Evolutionary conservation across 495 filamentous ascomycete genomes (phyloP).

Genomic region (Tirmania nivea): DNA sequence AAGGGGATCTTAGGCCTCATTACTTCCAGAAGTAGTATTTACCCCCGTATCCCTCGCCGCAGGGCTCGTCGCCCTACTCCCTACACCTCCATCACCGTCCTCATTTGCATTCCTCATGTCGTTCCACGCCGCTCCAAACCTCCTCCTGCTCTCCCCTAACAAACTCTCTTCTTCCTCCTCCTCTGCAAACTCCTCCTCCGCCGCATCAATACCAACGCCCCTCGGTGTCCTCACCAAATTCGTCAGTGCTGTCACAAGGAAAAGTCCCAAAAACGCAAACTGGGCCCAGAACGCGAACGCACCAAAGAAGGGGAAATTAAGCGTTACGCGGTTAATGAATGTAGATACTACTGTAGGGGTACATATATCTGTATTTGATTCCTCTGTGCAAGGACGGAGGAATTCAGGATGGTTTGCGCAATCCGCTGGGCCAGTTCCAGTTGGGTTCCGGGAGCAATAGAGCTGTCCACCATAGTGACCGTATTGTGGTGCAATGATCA

Average conservation of each 20-base stretch:
- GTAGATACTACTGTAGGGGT: constrained; percentile 77
- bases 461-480: constrained; percentile 86
- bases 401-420: constrained; percentile 51
- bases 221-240: constrained; percentile 60
- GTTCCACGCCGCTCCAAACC: not conserved
- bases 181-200: constrained; percentile 73
- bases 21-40: not conserved
- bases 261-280: constrained; percentile 69
- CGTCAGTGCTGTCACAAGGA: constrained; percentile 52
- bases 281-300: constrained; percentile 85
- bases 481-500: constrained; percentile 86
- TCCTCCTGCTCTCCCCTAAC: constrained; percentile 20
- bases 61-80: not conserved
- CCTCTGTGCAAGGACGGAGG: constrained; percentile 63
- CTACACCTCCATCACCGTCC: too few species aligned
- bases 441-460: constrained; percentile 35
- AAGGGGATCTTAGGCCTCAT: not conserved
- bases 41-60: not conserved
- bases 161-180: constrained; percentile 85
- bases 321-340: constrained; percentile 79
- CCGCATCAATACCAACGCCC: constrained; percentile 47
- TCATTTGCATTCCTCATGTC: not conserved
- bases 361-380: constrained; percentile 51
- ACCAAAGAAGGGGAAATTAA: constrained; percentile 95
- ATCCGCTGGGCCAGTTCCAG: constrained; percentile 29